Base-by-base conservation (phyloP, 805 yeast species). In the Saccharomycopsis lassenensis region DNA sequence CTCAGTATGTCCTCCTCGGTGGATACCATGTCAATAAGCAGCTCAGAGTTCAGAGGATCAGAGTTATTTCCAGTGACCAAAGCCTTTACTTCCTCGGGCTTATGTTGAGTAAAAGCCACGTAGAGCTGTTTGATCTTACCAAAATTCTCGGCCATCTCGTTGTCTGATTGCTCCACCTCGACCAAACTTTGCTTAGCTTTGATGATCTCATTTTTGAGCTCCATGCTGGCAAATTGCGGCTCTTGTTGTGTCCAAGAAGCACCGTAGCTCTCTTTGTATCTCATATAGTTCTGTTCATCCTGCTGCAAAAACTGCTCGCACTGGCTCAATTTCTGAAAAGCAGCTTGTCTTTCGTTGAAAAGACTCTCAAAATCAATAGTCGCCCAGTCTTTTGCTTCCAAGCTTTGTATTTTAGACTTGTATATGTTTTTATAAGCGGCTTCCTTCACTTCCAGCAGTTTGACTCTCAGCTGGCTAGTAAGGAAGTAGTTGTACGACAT, bases 111-210 rank as follows among this genome's bases (percentile, higher is more conserved):
- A n/a, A n/a, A n/a, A n/a, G n/a, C n/a, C 20, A 8, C 39, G 29
- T 24, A 64, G 61, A 22, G 26, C 12, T 11, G 10, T 24, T 41
- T 31, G 24, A 39, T 28, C 18, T 35, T 29, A 4, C 10, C 24
- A 29, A 36, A 42, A 7, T 59, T 45, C 1, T 59, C 57, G 36
- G 67, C 64, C 7, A 81, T 54, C 42, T 65, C 67, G 2, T 62
- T 55, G 54, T 81, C 91, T 1, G 82, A 66, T 21, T 58, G 60
- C 1, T 74, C 63, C 0, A 86, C 82, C 35, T 77, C 77, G 16
- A 69, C 52, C 41, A 81, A 56, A 1, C 82, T 67, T 34, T 71
- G 67, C 48, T 77, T 77, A 19, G 73, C 59, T 25, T 65, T 67
- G 7, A 71, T 63, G 10, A 77, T 50, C 42, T 77, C 79, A 12